Percentiles rank a stretch among this genome's conserved stretches.
phyloP scores from a whole-genome alignment of 1,139 yeast species.

The Yamadazyma jaroonii region DNA sequence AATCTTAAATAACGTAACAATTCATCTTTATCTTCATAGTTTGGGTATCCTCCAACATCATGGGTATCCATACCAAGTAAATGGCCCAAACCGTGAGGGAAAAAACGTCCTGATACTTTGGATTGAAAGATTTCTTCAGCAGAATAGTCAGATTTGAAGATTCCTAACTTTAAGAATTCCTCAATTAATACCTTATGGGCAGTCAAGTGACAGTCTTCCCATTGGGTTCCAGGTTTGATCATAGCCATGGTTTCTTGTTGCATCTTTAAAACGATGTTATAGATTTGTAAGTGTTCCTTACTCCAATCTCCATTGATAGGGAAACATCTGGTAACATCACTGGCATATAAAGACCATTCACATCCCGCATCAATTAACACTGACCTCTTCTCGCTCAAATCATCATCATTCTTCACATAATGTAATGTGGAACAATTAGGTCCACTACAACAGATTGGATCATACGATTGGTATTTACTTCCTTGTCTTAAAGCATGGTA shows the following conservation, averaged over 20 bases:
- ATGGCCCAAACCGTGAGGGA: constrained; percentile 96
- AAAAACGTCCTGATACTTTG: constrained; percentile 72
- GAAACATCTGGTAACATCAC: constrained; percentile 94
- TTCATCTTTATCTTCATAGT: constrained; percentile 80
- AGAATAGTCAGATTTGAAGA: constrained; percentile 61
- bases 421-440: constrained; percentile 89
- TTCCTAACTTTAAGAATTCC: constrained; percentile 70
- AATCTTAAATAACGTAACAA: constrained; percentile 74
- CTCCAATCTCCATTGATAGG: constrained; percentile 92
- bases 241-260: constrained; percentile 65
- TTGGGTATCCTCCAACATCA: constrained; percentile 87
- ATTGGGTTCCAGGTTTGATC: constrained; percentile 76
- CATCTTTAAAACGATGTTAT: constrained; percentile 81
- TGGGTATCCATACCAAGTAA: constrained; percentile 93
- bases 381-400: constrained; percentile 51
- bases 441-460: constrained; percentile 95
- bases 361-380: constrained; percentile 95
- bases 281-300: constrained; percentile 78
- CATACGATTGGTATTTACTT: constrained; percentile 82
- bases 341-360: constrained; percentile 90
- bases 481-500: constrained; percentile 96
- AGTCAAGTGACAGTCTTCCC: constrained; percentile 82
- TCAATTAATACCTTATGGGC: constrained; percentile 78
- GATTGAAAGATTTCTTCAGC: constrained; percentile 68
- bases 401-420: constrained; percentile 81